phyloP scores from a whole-genome alignment of 495 filamentous ascomycete genomes.

The Daldinia grandis region DNA sequence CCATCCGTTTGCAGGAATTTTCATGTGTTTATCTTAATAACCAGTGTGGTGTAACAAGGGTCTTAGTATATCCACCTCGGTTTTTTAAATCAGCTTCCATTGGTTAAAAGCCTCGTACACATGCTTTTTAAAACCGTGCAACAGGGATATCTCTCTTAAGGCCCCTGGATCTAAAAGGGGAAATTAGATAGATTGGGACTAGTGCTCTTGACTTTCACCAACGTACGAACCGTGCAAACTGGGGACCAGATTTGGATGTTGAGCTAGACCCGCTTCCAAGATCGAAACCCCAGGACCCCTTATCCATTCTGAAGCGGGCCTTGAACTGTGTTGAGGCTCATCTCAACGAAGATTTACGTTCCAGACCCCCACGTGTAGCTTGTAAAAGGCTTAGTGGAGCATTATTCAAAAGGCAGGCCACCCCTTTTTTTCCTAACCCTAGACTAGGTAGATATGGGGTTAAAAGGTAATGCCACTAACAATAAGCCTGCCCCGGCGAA shows the following conservation, averaged over 20 bases:
- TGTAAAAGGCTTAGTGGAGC: constrained; percentile 29
- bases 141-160: constrained; percentile 28
- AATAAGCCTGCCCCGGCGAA: constrained; percentile 23
- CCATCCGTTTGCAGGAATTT: constrained; percentile 8
- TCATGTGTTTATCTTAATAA: constrained; percentile 23
- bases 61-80: constrained; percentile 12
- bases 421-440: constrained; percentile 24
- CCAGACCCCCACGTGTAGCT: constrained; percentile 39
- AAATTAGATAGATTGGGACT: constrained; percentile 22
- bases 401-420: constrained; percentile 17
- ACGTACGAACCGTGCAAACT: constrained; percentile 25
- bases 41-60: constrained; percentile 20
- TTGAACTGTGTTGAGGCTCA: constrained; percentile 32
- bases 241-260: constrained; percentile 1
- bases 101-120: constrained; percentile 11
- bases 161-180: constrained; percentile 31
- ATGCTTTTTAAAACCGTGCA: constrained; percentile 1
- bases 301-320: constrained; percentile 14
- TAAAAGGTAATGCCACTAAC: constrained; percentile 10
- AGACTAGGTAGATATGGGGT: constrained; percentile 19
- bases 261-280: constrained; percentile 26
- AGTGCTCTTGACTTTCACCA: constrained; percentile 10
- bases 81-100: neutral
- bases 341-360: constrained; percentile 37
- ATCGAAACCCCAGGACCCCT: constrained; percentile 37